Conservation (phyloP, 768 basidiomycete genomes). For the Leccinum incarnatum region DNA sequence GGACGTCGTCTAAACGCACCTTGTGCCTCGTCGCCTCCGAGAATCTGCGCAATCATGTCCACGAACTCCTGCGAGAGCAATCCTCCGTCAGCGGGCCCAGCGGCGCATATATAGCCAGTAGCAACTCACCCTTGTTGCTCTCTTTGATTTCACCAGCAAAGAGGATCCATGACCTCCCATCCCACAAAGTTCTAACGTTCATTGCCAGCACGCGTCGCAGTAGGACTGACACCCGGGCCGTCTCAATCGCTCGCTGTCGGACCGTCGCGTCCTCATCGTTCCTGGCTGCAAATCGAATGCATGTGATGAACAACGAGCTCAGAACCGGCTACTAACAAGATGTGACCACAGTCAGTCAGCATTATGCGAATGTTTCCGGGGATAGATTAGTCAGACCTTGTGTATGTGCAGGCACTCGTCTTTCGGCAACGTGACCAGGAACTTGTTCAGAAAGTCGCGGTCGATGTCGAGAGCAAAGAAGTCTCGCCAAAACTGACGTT, state of each 20-base stretch:
- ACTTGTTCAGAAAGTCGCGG: constrained; percentile 39
- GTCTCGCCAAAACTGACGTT: constrained; percentile 49
- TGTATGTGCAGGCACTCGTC: constrained; percentile 46
- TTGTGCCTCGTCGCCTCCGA: constrained; percentile 45
- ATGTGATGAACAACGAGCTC: constrained; percentile 44
- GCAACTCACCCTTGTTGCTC: constrained; percentile 47
- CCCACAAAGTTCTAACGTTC: constrained; percentile 49
- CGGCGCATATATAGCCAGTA: background rate
- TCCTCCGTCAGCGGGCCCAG: background rate
- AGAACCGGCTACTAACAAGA: constrained; percentile 49
- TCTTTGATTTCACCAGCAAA: constrained; percentile 58
- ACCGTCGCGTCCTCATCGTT: constrained; percentile 19
- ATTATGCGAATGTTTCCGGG: too few species aligned
- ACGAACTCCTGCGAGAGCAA: constrained; percentile 46
- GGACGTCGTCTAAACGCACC: constrained; percentile 12
- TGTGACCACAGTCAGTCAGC: background rate
- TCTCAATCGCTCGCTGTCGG: constrained; percentile 46
- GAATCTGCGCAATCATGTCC: constrained; percentile 42
- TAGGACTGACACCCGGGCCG: constrained; percentile 46
- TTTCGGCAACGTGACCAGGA: constrained; percentile 43
- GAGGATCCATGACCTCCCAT: constrained; percentile 70
- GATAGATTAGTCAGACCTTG: constrained; percentile 42
- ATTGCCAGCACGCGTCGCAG: constrained; percentile 48
- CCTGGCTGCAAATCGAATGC: constrained; percentile 39
- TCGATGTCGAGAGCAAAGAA: constrained; percentile 55